Evolutionary conservation across 306 rosid species (phyloP).

Genomic region (Biancaea sappan): DNA sequence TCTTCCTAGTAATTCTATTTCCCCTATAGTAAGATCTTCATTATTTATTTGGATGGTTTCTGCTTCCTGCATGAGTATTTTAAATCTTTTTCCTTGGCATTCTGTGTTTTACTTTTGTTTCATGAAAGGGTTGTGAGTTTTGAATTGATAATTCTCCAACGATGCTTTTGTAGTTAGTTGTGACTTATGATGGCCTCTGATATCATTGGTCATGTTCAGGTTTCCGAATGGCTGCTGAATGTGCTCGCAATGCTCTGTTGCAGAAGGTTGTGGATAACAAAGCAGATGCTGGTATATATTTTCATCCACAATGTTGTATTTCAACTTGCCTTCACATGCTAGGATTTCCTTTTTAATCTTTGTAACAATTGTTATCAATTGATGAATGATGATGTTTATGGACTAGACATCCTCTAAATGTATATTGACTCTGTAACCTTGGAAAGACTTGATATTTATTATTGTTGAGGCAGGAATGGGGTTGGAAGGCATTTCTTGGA

Average conservation of each 20-base stretch:
- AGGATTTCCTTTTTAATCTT: not conserved
- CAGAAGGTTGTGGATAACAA: slow-evolving; percentile 83
- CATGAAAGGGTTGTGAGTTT: not conserved
- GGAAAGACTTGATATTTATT: not conserved
- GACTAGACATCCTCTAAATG: not conserved
- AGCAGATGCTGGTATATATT: slow-evolving; percentile 65
- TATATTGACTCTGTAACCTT: not conserved
- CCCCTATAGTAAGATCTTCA: not conserved
- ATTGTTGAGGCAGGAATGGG: not conserved
- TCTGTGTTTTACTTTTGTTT: not conserved
- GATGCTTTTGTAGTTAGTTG: not conserved
- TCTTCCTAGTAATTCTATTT: not conserved
- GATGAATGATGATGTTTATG: not conserved
- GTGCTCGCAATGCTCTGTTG: slow-evolving; percentile 80
- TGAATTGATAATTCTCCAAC: not conserved
- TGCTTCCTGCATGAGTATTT: not conserved
- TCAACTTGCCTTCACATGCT: not conserved
- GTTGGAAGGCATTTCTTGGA: slow-evolving; percentile 3
- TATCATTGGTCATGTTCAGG: slow-evolving; percentile 49
- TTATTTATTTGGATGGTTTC: not conserved
- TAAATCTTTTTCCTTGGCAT: not conserved
- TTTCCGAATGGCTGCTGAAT: slow-evolving; percentile 94
- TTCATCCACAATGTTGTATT: not conserved
- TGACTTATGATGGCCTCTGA: slow-evolving; percentile 11
- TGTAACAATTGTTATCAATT: not conserved